Conservation (phyloP, 441 rosid species). For the Arabidopsis lyrata region DNA sequence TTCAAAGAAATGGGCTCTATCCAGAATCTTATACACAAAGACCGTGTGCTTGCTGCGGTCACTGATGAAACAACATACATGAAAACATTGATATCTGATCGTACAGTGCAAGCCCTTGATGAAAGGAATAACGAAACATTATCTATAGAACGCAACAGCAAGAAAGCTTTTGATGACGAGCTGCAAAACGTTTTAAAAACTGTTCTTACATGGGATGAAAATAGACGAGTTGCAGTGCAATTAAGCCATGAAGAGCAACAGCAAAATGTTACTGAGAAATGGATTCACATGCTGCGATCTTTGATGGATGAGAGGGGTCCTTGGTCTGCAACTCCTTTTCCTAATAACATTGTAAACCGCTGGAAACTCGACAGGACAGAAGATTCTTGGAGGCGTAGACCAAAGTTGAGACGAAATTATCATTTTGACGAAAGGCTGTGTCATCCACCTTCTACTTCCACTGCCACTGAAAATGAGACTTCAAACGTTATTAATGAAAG, state of each 20-base stretch:
- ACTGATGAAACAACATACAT: conserved; percentile 89
- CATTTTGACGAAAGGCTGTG: conserved; percentile 92
- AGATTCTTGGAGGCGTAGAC: conserved; percentile 98
- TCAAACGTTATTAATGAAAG: conserved; percentile 55
- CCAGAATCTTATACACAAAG: conserved; percentile 90
- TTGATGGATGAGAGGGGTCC: conserved; percentile 99
- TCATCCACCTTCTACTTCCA: conserved; percentile 64
- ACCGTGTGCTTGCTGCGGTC: conserved; percentile 84
- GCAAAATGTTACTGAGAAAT: conserved; percentile 94
- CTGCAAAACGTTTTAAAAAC: conserved; percentile 62
- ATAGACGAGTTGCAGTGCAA: conserved; percentile 75
- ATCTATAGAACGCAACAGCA: conserved; percentile 60
- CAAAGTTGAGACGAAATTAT: conserved; percentile 90
- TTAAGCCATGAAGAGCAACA: conserved; percentile 85
- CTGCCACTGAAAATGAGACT: conserved; percentile 56
- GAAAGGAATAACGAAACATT: conserved; percentile 71
- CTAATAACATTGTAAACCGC: conserved; percentile 69
- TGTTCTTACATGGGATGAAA: conserved; percentile 85
- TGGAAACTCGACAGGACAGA: conserved; percentile 99
- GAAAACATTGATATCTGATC: conserved; percentile 71
- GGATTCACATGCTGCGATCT: conserved; percentile 96
- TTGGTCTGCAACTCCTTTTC: conserved; percentile 99
- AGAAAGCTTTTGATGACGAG: conserved; percentile 87
- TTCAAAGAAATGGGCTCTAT: conserved; percentile 75
- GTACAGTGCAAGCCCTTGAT: conserved; percentile 71